phyloP scores from a whole-genome alignment of 148 eudicot genomes.

The Chenopodium berlandieri region DNA sequence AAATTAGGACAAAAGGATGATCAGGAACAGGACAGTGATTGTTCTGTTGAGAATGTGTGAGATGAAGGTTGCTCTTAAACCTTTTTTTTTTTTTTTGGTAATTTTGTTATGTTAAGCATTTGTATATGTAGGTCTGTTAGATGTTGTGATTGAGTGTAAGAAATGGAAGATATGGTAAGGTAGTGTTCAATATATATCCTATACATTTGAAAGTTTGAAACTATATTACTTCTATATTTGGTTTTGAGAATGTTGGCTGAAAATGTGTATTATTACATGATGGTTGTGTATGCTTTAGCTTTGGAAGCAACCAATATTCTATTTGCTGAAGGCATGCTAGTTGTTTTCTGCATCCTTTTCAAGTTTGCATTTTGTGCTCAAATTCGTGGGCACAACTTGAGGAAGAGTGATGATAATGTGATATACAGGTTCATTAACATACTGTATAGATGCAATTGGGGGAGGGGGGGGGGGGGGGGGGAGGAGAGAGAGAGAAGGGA shows the following conservation, averaged over 20 bases:
- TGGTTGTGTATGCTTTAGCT: not conserved
- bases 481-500: too few relatives aligned
- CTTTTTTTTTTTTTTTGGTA: not conserved
- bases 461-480: too few relatives aligned
- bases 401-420: too few relatives aligned
- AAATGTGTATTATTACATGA: not conserved
- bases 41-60: conserved; percentile 52
- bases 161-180: not conserved
- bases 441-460: too few relatives aligned
- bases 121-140: conserved; percentile 9
- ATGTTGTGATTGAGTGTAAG: conserved; percentile 3
- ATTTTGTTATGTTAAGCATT: not conserved
- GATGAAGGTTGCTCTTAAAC: conserved; percentile 25
- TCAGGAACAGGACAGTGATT: conserved; percentile 37
- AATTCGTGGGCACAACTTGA: not conserved
- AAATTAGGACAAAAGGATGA: conserved; percentile 51
- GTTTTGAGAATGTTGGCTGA: not conserved
- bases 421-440: too few relatives aligned
- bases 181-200: not conserved
- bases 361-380: not conserved
- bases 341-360: not conserved
- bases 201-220: not conserved
- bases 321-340: not conserved
- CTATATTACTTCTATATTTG: not conserved
- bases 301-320: not conserved